Evolutionary conservation across 2,329 filamentous ascomycete genomes (phyloP), one percentile per base, ranked within the genome.

Genomic region (Xylariaceae sp.): DNA sequence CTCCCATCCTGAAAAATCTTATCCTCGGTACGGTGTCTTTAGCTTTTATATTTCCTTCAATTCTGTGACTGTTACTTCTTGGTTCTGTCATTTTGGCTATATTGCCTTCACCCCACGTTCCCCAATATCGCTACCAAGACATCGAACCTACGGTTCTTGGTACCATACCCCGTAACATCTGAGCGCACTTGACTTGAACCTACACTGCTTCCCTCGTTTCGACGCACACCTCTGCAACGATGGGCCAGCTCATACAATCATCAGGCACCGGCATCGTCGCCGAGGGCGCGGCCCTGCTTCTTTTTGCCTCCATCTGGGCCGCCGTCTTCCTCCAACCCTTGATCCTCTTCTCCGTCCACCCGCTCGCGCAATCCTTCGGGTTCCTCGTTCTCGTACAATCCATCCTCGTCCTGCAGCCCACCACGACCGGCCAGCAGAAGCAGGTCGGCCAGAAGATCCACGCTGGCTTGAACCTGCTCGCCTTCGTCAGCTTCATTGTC

Each of bases 321-420:
- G 78, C 78, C 42, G 78, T 96, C 50, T 79, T 95, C 59, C 76
- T 80, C 32, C 73, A 83, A 41, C 60, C 60, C 22, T 60, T 94
- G 47, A 86, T 87, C 30, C 80, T 95, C 54, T 95, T 97, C 75
- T 89, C 88, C 15, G 81, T 84, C 8, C 91, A 97, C 64, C 91
- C 91, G 7, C 81, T 96, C 60, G 71, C 83, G 44, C 73, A 78
- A 66, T 73, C 70, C 9, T 51, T 85, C 43, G 89, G 81, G 37
- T 64, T 95, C 44, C 73, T 95, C 48, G 73, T 88, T 43, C 73
- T 93, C 55, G 76, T 86, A 15, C 85, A 96, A 71, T 85, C 84
- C 41, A 80, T 90, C 50, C 80, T 97, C 39, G 70, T 93, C 52
- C 77, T 97, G 28, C 93, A 98, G 64, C 93, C 91, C 2, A 95